Conservation (phyloP, 371 early-diverging fungal genomes). For the Dichotomocladium elegans region DNA sequence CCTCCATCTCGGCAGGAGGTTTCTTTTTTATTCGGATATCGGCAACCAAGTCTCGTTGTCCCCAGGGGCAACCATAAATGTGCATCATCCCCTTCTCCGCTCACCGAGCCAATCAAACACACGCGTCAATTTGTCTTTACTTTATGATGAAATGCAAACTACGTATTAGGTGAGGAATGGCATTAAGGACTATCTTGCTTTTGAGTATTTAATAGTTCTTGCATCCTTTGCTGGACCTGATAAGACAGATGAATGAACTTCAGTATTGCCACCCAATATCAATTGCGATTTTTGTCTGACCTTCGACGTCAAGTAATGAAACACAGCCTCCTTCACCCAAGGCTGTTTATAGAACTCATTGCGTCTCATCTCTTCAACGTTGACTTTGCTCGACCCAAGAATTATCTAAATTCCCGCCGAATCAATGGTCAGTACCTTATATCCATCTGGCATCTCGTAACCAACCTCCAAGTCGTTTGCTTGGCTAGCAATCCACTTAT, state of each 20-base stretch:
- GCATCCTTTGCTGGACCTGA: slow-evolving; percentile 50
- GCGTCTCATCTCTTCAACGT: slow-evolving; percentile 75
- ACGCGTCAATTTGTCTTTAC: too few relatives aligned
- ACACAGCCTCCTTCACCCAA: slow-evolving; percentile 87
- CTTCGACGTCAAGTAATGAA: slow-evolving; percentile 77
- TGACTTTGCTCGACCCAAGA: slow-evolving; percentile 79
- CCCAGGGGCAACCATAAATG: too few relatives aligned
- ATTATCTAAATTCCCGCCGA: slow-evolving; percentile 43
- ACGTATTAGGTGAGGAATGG: too few relatives aligned
- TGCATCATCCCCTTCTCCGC: too few relatives aligned
- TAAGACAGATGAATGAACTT: neutral
- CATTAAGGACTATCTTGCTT: slow-evolving; percentile 9
- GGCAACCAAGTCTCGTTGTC: too few relatives aligned
- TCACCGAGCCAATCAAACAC: too few relatives aligned
- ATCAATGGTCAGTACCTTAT: too few relatives aligned
- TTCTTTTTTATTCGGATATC: too few relatives aligned
- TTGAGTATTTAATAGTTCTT: slow-evolving; percentile 36
- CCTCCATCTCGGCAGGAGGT: neutral
- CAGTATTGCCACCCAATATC: neutral
- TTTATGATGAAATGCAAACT: too few relatives aligned
- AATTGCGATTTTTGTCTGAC: slow-evolving; percentile 9
- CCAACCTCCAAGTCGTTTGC: slow-evolving; percentile 82
- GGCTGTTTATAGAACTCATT: slow-evolving; percentile 80
- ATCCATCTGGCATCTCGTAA: neutral
- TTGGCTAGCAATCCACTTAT: slow-evolving; percentile 89